Conservation (phyloP, 106 monocot species). For the Amphibolis antarctica region DNA sequence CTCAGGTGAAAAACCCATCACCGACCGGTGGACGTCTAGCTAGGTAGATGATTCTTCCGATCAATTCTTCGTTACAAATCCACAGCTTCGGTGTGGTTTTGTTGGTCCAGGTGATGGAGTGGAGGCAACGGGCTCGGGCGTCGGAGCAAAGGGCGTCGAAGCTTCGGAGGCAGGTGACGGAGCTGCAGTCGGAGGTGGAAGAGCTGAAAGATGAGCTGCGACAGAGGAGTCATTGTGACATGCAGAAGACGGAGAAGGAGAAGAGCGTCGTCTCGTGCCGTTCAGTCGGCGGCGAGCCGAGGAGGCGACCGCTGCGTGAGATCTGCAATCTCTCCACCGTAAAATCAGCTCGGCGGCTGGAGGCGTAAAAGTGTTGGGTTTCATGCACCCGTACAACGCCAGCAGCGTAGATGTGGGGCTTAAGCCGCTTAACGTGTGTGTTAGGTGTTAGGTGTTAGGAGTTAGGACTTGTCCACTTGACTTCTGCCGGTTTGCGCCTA, state of each 20-base stretch:
- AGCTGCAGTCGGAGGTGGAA: conserved; percentile 11
- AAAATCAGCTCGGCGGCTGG: no score
- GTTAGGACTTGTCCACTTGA: no score
- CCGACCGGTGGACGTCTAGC: no score
- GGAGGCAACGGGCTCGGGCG: conserved; percentile 38
- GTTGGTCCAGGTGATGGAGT: conserved; percentile 40
- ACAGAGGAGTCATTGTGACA: conserved; percentile 5
- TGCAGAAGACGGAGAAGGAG: conserved; percentile 8
- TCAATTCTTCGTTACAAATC: no score
- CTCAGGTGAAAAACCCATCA: conserved; percentile 20
- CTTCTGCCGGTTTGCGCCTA: no score
- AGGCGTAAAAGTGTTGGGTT: no score
- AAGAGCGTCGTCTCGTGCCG: conserved; percentile 33
- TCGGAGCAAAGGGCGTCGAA: conserved; percentile 31
- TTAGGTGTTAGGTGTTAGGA: no score
- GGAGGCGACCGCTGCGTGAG: neutral
- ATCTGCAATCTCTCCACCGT: neutral
- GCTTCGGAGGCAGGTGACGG: conserved; percentile 19
- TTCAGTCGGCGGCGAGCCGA: neutral
- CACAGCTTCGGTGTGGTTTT: no score
- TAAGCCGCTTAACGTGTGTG: no score
- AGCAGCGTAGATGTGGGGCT: no score
- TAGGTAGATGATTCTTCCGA: no score
- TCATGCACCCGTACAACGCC: no score
- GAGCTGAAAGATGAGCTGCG: neutral